Evolutionary conservation across 371 early-diverging fungal genomes (phyloP).

Genomic region (Apophysomyces elegans): DNA sequence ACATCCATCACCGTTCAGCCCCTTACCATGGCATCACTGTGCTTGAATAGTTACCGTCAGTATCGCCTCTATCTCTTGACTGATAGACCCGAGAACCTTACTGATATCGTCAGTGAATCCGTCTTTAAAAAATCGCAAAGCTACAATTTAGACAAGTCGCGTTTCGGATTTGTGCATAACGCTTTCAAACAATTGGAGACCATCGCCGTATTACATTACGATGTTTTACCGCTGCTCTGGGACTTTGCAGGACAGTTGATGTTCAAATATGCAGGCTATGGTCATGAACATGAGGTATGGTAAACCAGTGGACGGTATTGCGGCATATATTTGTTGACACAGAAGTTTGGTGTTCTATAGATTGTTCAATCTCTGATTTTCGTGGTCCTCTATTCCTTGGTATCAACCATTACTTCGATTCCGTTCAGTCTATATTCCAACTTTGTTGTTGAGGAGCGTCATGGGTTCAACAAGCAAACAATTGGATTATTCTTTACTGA

Average conservation of each 20-base stretch:
- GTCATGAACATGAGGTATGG: conserved; percentile 72
- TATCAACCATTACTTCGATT: conserved; percentile 70
- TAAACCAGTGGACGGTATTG: background rate
- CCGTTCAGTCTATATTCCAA: conserved; percentile 89
- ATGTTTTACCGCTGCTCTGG: conserved; percentile 84
- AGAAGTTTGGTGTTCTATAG: conserved; percentile 35
- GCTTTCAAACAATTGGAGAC: conserved; percentile 68
- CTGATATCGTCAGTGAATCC: conserved; percentile 68
- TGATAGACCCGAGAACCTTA: conserved; percentile 66
- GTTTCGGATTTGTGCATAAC: conserved; percentile 74
- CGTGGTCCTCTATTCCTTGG: conserved; percentile 58
- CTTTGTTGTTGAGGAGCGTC: conserved; percentile 94
- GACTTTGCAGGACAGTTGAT: conserved; percentile 57
- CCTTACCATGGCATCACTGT: background rate
- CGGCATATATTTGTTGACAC: background rate
- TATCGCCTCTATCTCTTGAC: conserved; percentile 70
- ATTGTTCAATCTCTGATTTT: conserved; percentile 87
- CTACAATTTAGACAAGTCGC: conserved; percentile 88
- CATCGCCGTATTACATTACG: conserved; percentile 65
- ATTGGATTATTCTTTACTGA: conserved; percentile 83
- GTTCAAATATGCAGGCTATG: conserved; percentile 60
- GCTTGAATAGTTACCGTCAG: conserved; percentile 66
- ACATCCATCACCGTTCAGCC: background rate
- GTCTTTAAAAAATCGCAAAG: conserved; percentile 85
- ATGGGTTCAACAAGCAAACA: conserved; percentile 98